A percentile compares a stretch with the other conserved stretches of the same genome.
phyloP scores from a whole-genome alignment of 768 basidiomycete species.

The Suillus luteus region DNA sequence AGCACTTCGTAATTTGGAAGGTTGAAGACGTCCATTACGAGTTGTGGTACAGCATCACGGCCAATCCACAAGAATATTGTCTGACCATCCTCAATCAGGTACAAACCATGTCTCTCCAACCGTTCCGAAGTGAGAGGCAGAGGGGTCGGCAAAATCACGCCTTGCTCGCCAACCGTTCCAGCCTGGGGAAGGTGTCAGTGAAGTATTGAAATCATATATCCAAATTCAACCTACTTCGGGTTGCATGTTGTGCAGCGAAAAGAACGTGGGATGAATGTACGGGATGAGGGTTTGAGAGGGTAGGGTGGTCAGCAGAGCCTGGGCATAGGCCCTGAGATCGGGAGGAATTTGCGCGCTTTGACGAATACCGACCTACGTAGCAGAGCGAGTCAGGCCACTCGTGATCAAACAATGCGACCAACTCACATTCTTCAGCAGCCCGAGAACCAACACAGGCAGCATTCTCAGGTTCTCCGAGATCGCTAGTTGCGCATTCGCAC shows the following conservation, averaged over 20 bases:
- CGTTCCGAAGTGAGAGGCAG: slow-evolving; percentile 94
- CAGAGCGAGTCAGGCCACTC: neutral
- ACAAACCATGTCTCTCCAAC: slow-evolving; percentile 92
- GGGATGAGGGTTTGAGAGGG: slow-evolving; percentile 91
- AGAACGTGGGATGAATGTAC: slow-evolving; percentile 94
- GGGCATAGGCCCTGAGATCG: slow-evolving; percentile 94
- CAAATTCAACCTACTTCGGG: slow-evolving; percentile 61
- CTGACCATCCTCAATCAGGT: slow-evolving; percentile 96
- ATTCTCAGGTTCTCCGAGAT: slow-evolving; percentile 94
- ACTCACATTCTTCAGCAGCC: slow-evolving; percentile 89
- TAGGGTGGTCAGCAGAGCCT: slow-evolving; percentile 85
- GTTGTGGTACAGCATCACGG: slow-evolving; percentile 96
- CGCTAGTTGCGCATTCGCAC: slow-evolving; percentile 92
- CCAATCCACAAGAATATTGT: slow-evolving; percentile 98
- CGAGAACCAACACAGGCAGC: slow-evolving; percentile 88
- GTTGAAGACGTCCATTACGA: slow-evolving; percentile 93
- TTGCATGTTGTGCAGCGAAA: slow-evolving; percentile 95
- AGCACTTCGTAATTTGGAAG: slow-evolving; percentile 85
- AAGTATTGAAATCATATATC: neutral
- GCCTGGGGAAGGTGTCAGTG: slow-evolving; percentile 49
- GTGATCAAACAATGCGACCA: slow-evolving; percentile 2
- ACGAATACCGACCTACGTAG: slow-evolving; percentile 79
- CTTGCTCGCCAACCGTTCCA: slow-evolving; percentile 88
- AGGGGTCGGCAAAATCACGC: slow-evolving; percentile 84
- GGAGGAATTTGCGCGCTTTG: slow-evolving; percentile 98